Percentiles rank a stretch among this genome's conserved stretches.
These are phyloP conservation scores for Hypoxylon rickii DNA, from an alignment of 495 filamentous ascomycete genomes.

Conservation along the genomic window DNA sequence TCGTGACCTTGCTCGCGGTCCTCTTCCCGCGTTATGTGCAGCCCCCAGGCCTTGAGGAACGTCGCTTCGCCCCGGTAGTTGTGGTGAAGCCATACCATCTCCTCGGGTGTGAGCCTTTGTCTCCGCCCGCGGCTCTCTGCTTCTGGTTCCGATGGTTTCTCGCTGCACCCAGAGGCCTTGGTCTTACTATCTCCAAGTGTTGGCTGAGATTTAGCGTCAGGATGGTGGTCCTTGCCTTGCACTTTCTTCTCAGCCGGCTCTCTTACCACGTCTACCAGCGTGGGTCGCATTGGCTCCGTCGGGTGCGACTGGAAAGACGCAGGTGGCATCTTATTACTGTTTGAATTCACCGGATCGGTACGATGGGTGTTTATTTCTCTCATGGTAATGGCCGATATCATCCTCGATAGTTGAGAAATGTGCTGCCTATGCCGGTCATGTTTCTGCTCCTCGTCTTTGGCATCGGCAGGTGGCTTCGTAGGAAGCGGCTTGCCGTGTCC, in stretches of 20 bases:
- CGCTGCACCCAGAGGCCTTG: background rate
- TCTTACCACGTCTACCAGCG: background rate
- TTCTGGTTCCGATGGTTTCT: background rate
- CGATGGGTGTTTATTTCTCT: background rate
- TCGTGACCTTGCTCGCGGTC: slow-evolving; percentile 42
- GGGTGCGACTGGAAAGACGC: background rate
- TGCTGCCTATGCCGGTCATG: background rate
- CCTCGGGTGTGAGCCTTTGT: slow-evolving; percentile 23
- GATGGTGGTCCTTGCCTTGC: background rate
- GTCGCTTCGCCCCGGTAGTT: slow-evolving; percentile 49
- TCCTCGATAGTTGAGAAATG: background rate
- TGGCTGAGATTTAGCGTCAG: background rate
- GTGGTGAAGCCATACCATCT: slow-evolving; percentile 47
- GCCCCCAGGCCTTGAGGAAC: slow-evolving; percentile 49
- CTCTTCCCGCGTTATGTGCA: slow-evolving; percentile 36
- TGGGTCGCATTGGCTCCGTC: background rate
- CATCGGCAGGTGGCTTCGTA: background rate
- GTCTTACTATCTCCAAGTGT: background rate
- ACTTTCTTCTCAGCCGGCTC: background rate
- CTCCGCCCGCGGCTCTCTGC: background rate
- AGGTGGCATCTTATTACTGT: background rate
- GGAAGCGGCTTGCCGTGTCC: slow-evolving; percentile 20
- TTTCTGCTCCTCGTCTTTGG: background rate
- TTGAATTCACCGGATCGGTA: background rate
- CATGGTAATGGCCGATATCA: background rate